These are phyloP conservation scores for Heimioporus sp. DNA, from an alignment of 768 basidiomycete genomes.

Conservation along the genomic window DNA sequence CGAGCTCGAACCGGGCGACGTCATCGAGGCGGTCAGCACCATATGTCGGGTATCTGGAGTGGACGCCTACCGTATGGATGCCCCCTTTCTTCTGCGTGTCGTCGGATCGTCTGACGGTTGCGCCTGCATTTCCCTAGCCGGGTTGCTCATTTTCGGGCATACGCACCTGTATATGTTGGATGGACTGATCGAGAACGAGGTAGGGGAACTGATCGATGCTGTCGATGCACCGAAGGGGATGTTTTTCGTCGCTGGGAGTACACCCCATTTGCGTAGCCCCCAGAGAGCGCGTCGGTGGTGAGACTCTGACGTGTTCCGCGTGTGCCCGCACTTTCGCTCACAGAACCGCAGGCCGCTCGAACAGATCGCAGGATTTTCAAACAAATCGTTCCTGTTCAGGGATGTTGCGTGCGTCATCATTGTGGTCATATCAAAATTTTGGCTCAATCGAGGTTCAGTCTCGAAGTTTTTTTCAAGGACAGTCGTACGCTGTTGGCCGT, in stretches of 20 bases:
- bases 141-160: constrained; percentile 82
- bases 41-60: constrained; percentile 88
- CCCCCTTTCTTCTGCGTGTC: background rate
- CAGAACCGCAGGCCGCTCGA: constrained; percentile 60
- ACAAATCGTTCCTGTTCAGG: constrained; percentile 84
- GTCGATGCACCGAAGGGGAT: constrained; percentile 79
- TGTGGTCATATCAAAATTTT: background rate
- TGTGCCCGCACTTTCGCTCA: background rate
- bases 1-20: constrained; percentile 84
- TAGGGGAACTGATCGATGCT: constrained; percentile 86
- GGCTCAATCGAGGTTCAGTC: constrained; percentile 37
- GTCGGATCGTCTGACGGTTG: background rate
- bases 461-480: constrained; percentile 93
- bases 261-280: constrained; percentile 74
- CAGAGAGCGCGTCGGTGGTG: constrained; percentile 85
- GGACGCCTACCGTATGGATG: constrained; percentile 80
- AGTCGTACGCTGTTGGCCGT: constrained; percentile 84
- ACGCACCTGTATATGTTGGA: constrained; percentile 90
- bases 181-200: constrained; percentile 82
- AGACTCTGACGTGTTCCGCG: constrained; percentile 18
- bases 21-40: constrained; percentile 83
- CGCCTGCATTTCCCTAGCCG: constrained; percentile 45
- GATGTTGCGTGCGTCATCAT: constrained; percentile 69
- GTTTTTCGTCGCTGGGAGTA: constrained; percentile 82
- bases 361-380: constrained; percentile 74